Percentiles rank a stretch among this genome's conserved stretches.
Conservation (phyloP, 2,329 filamentous ascomycete species). For the Didymella segeticola region DNA sequence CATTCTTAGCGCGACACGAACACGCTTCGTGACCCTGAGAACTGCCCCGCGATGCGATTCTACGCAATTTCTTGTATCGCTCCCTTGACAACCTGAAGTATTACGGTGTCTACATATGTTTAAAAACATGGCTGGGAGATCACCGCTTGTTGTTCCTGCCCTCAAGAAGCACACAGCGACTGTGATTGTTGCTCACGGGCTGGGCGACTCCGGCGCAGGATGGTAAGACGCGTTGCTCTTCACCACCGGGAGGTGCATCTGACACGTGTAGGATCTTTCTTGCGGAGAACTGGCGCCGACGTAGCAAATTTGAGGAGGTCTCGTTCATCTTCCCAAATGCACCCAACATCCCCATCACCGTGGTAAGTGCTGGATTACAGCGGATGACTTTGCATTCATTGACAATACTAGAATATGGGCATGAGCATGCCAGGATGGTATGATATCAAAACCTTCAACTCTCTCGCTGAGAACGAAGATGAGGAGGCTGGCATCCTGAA, state of each 20-base stretch:
- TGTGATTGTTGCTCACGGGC: constrained; percentile 90
- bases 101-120: constrained; percentile 9
- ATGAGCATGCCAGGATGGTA: constrained; percentile 89
- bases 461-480: constrained; percentile 57
- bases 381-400: not conserved
- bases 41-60: constrained; percentile 28
- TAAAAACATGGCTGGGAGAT: constrained; percentile 46
- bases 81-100: not conserved
- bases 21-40: constrained; percentile 11
- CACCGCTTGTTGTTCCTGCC: constrained; percentile 75
- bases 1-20: constrained; percentile 31
- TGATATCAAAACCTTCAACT: constrained; percentile 66
- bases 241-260: constrained; percentile 18
- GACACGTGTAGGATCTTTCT: constrained; percentile 66
- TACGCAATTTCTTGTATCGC: constrained; percentile 10
- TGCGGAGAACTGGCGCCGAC: constrained; percentile 84
- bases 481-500: constrained; percentile 77
- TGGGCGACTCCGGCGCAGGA: constrained; percentile 80
- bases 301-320: constrained; percentile 83
- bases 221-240: constrained; percentile 61
- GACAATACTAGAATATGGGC: constrained; percentile 68
- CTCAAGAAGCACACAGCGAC: constrained; percentile 87
- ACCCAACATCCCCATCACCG: constrained; percentile 83
- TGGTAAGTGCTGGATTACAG: constrained; percentile 60
- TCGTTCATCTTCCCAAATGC: constrained; percentile 95